These are phyloP conservation scores for Cutaneotrichosporon cavernicola DNA, from an alignment of 1,284 basidiomycete genomes.

Conservation along the genomic window DNA sequence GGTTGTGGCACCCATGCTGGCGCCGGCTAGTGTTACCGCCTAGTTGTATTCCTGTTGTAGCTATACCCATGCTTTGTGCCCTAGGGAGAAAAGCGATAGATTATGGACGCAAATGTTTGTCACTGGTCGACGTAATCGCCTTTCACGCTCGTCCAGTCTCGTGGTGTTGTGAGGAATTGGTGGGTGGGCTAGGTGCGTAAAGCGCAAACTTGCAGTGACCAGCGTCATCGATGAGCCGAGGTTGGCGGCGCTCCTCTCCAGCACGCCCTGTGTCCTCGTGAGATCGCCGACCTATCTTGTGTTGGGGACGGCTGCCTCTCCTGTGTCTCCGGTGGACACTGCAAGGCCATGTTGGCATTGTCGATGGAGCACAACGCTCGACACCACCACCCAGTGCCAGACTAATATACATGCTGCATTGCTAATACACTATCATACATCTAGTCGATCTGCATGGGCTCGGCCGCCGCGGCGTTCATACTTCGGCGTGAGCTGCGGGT, in stretches of 20 bases:
- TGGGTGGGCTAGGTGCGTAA: background rate
- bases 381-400: background rate
- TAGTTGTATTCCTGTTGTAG: conserved; percentile 13
- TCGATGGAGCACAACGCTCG: background rate
- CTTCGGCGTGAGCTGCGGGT: conserved; percentile 37
- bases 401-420: conserved; percentile 5
- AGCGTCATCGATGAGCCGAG: too few species aligned
- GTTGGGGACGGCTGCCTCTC: too few species aligned
- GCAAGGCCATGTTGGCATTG: too few species aligned
- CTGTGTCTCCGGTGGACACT: too few species aligned
- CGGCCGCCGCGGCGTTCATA: conserved; percentile 16
- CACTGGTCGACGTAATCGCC: background rate
- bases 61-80: conserved; percentile 10
- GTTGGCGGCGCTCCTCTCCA: too few species aligned
- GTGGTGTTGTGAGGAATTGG: background rate
- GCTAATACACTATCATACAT: conserved; percentile 11
- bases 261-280: too few species aligned
- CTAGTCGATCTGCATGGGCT: conserved; percentile 21
- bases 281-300: too few species aligned
- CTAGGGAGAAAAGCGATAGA: background rate
- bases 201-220: too few species aligned
- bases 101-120: too few species aligned
- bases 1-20: conserved; percentile 9
- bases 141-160: background rate
- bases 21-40: conserved; percentile 16